Conservation (phyloP, 2,329 filamentous ascomycete genomes). For the Verticillium tricorpus region DNA sequence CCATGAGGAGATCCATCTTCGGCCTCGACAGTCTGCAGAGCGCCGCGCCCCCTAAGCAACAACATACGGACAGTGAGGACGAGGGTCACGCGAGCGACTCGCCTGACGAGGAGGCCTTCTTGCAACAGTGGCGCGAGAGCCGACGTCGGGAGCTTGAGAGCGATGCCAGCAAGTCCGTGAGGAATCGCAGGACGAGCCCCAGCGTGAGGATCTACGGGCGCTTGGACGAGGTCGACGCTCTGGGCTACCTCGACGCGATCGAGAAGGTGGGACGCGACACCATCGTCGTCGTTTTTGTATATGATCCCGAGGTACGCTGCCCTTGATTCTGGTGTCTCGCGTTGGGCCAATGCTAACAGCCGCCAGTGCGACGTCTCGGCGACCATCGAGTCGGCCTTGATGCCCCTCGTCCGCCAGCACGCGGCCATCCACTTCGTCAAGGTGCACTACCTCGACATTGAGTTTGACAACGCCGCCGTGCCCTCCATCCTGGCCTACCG, state of each 20-base stretch:
- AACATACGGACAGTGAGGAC: constrained; percentile 42
- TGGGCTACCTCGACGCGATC: constrained; percentile 92
- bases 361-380: constrained; percentile 71
- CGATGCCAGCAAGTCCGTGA: constrained; percentile 48
- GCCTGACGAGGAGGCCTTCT: constrained; percentile 73
- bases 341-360: constrained; percentile 13
- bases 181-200: constrained; percentile 67
- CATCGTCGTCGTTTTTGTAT: constrained; percentile 88
- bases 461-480: constrained; percentile 85
- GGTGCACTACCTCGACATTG: constrained; percentile 85
- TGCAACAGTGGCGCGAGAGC: constrained; percentile 79
- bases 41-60: constrained; percentile 16
- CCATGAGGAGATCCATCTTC: constrained; percentile 48
- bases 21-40: constrained; percentile 32
- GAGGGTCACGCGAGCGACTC: constrained; percentile 41
- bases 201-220: constrained; percentile 74
- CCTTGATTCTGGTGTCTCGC: neutral
- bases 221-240: constrained; percentile 79
- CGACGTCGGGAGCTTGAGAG: constrained; percentile 73
- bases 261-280: constrained; percentile 82
- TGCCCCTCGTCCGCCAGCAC: constrained; percentile 67
- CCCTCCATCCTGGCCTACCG: constrained; percentile 87
- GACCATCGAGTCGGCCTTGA: constrained; percentile 73
- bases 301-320: constrained; percentile 71
- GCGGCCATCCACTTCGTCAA: constrained; percentile 80